Base-by-base conservation (phyloP, 768 basidiomycete species). In the Sarcomyxa edulis region DNA sequence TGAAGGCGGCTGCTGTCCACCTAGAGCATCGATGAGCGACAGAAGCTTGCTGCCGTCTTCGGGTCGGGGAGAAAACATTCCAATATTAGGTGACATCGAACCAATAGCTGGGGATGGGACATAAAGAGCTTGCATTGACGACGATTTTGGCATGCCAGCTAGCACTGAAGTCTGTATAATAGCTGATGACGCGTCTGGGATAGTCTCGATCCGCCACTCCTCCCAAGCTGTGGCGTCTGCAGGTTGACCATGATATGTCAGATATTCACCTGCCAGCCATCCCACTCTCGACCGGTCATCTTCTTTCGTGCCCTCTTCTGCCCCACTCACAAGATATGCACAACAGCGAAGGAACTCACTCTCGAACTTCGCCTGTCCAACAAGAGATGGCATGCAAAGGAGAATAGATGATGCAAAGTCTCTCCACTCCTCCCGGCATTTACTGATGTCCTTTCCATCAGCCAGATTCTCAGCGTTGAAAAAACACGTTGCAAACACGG, bases 401-500 rank as follows among this genome's bases (percentile, higher is more conserved):
- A 87, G 45, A 24, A 85, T 54, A 3, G 78, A 66, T 1, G 74
- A 71, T 1, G 82, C 74, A 46, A 84, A 84, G 34, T 74, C 70
- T 50, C 69, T 71, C 84, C 83, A 87, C 12, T 58, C 56, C 21
- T 63, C 58, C 25, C 42, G 50, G 34, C 18, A 31, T n/a, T 40
- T 44, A 18, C 52, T 49, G 14, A 32, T 23, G 15, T 48, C 40
- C n/a, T 30, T 43, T 22, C 36, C 19, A 21, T 40, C 29, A 22
- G 33, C 41, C 21, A 35, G 23, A 27, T 40, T 25, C 23, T 44
- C 16, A 35, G 55, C 20, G n/a, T 32, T 32, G 25, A 62, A 38
- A 52, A 83, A 87, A 10, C 76, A 78, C 1, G 87, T 89, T 9
- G 74, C 81, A 53, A 92, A 92, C 9, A 88, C 79, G 8, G 76